phyloP scores from a whole-genome alignment of 306 rosid species.

The Fragaria vesca region DNA sequence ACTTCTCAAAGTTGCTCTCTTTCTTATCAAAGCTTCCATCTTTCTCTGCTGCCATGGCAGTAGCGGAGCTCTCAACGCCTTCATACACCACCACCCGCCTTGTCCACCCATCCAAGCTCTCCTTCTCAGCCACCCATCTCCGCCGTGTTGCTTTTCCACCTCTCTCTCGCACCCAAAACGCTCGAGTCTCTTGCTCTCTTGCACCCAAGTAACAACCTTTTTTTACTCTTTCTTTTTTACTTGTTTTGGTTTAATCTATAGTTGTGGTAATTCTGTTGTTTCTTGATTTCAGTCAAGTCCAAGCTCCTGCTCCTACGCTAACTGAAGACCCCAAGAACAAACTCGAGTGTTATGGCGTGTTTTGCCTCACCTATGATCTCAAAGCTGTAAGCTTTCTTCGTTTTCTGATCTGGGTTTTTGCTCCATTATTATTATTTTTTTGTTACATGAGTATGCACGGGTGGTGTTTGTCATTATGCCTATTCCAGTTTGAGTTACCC shows the following conservation, averaged over 20 bases:
- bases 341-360: constrained; percentile 79
- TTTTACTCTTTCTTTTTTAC: background rate
- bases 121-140: constrained; percentile 48
- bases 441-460: background rate
- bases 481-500: constrained; percentile 12
- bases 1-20: background rate
- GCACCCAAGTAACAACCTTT: constrained; percentile 57
- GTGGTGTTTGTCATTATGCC: constrained; percentile 30
- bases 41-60: constrained; percentile 61
- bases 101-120: constrained; percentile 42
- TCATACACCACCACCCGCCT: constrained; percentile 43
- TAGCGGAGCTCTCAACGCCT: constrained; percentile 57
- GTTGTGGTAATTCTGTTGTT: background rate
- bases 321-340: constrained; percentile 50
- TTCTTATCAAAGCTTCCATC: constrained; percentile 11
- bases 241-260: background rate
- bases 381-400: constrained; percentile 59
- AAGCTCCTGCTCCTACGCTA: constrained; percentile 48
- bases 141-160: constrained; percentile 42
- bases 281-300: constrained; percentile 58
- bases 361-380: constrained; percentile 93
- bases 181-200: constrained; percentile 67
- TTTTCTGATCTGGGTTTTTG: constrained; percentile 14
- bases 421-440: background rate
- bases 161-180: constrained; percentile 29